Base-by-base conservation (phyloP, 2,329 filamentous ascomycete genomes). In the Mycogone perniciosa region DNA sequence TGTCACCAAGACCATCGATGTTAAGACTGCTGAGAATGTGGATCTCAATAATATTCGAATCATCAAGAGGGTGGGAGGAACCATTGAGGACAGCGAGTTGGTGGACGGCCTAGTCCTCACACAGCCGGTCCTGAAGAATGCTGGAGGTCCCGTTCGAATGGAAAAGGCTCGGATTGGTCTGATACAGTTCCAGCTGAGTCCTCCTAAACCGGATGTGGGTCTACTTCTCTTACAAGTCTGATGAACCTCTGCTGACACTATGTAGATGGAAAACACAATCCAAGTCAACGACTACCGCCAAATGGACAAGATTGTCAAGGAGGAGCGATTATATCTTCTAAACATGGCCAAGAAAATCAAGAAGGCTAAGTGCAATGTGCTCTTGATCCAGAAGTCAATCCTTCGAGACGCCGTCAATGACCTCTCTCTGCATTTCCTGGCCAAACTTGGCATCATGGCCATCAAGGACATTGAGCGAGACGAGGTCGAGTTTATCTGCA, bases 341-440 rank as follows among this genome's bases (percentile, higher is more conserved):
- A 97, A 97, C 77, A 88, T 99, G 83, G 91, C 95, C 67, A 97
- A 99, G 82, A 99, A 97, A 81, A 99, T 99, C 72, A 96, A 97
- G 76, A 99, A 97, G 80, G 91, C 93, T 60, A 99, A 97, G 78
- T 99, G 93, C 76, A 99, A 99, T 64, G 93, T 99, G 40, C 84
- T 97, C 41, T 79, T 99, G 60, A 97, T 99, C 61, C 93, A 99
- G 67, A 99, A 99, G 75, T 97, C 92, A 10, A 99, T 99, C 62
- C 83, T 99, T 53, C 85, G 93, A 61, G 93, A 99, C 64, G 93
- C 93, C 34, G 91, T 99, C 69, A 99, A 99, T 75, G 93, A 99
- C 63, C 80, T 99, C 52, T 95, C 89, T 56, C 81, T 99, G 57
- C 93, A 99, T 75, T 99, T 99, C 80, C 80, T 99, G 57, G 89